Percentiles rank a stretch among this genome's conserved stretches.
phyloP scores from a whole-genome alignment of 2,329 filamentous ascomycete genomes.

The Clathrospora elynae region DNA sequence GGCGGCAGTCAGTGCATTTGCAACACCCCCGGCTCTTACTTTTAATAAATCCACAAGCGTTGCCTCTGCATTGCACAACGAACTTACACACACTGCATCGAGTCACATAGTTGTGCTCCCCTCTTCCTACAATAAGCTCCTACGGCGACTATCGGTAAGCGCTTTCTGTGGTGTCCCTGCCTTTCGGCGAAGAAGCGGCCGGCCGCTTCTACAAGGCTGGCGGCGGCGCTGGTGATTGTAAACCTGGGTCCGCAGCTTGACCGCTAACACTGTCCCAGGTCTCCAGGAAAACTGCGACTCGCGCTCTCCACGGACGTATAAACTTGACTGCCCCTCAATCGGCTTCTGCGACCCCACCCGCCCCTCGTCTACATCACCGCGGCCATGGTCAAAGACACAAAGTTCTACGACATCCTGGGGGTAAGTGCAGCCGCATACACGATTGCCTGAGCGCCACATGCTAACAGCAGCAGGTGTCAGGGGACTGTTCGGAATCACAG shows the following conservation, averaged over 20 bases:
- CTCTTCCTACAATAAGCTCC: conserved; percentile 1
- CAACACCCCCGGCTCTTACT: conserved; percentile 40
- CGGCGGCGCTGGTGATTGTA: conserved; percentile 18
- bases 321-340: conserved; percentile 17
- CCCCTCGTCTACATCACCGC: conserved; percentile 28
- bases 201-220: conserved; percentile 25
- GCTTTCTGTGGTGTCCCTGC: conserved; percentile 13
- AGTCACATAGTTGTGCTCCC: conserved; percentile 14
- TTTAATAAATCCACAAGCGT: conserved; percentile 41
- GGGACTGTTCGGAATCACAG: conserved; percentile 80
- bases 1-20: conserved; percentile 42
- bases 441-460: background rate
- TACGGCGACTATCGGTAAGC: conserved; percentile 28
- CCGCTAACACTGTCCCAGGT: conserved; percentile 24
- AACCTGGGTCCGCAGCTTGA: conserved; percentile 14
- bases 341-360: conserved; percentile 36
- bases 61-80: conserved; percentile 22
- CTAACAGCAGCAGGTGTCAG: conserved; percentile 65
- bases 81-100: conserved; percentile 17
- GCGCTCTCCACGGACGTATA: conserved; percentile 12
- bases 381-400: conserved; percentile 79
- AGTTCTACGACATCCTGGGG: conserved; percentile 78
- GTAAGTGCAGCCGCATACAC: conserved; percentile 57
- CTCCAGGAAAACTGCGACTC: conserved; percentile 8
- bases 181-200: conserved; percentile 11